Base-by-base conservation (phyloP, 345 rosid species). In the Hibiscus trionum region DNA sequence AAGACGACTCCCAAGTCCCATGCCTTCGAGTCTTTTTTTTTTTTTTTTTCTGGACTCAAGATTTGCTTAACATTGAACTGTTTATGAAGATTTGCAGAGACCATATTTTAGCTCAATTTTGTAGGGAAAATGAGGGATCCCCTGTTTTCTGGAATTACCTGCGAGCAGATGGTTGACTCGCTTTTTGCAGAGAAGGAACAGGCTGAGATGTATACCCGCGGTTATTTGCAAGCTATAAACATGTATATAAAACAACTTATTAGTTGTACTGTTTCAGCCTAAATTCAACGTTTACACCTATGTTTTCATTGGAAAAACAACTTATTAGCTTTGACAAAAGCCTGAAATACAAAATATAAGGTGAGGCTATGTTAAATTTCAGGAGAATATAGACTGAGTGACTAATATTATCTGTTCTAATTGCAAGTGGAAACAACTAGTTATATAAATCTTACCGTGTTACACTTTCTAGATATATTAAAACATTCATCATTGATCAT, bases 201-300 rank as follows among this genome's bases (percentile, higher is more conserved):
- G 80, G 80, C 53, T 74, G 73, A 58, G 85, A 80, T 26, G 84
- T 61, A 79, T 55, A 80, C 33, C 66, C 26, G 10, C 16, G 53
- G 47, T 61, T 68, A 33, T 47, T 77, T 82, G 77, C 77, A 55
- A 82, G 29, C 88, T 85, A 79, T 4, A 71, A 31, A 37, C 24
- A 50, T 29, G n/a, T 52, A n/a, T 11, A 52, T 1, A 26, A 29
- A 31, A 50, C 14, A n/a, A 10, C 61, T 10, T n/a, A 8, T 52
- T 53, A 44, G 21, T 61, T 61, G 42, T 6, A 21, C 24, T 21
- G 24, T 21, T 21, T 21, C 24, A 21, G 1, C 52, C 52, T 16
- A 37, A 65, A 19, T 65, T 19, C 69, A 19, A 16, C 6, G 0
- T 16, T 31, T 42, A 39, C 31, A 11, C 33, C 2, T 44, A 17